A percentile compares a stretch with the other conserved stretches of the same genome.
phyloP scores from a whole-genome alignment of 331 rosid species.

The Phaseolus coccineus region DNA sequence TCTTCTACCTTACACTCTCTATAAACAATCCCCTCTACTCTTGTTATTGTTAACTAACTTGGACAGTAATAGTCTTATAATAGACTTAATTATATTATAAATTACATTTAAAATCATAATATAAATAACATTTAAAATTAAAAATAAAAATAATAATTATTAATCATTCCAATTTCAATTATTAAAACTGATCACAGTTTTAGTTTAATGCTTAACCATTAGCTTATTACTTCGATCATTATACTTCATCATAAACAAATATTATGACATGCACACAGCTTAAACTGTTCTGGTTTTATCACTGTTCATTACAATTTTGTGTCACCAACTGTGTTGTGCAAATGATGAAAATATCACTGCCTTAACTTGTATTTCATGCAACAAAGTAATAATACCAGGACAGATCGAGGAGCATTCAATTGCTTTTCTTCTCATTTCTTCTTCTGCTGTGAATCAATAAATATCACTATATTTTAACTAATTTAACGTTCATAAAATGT shows the following conservation, averaged over 20 bases:
- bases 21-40: constrained; percentile 22
- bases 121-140: no score
- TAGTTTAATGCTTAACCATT: no score
- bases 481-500: constrained; percentile 15
- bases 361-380: not conserved
- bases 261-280: not conserved
- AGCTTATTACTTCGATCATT: not conserved
- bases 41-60: not conserved
- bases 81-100: no score
- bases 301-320: not conserved
- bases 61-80: no score
- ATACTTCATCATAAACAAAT: not conserved
- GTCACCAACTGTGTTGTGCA: not conserved
- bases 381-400: not conserved
- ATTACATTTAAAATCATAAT: no score
- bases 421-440: not conserved
- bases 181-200: no score
- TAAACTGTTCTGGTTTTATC: not conserved
- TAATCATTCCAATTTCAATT: no score
- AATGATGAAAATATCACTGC: not conserved
- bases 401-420: not conserved
- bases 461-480: not conserved
- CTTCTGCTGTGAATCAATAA: not conserved
- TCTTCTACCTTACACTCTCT: constrained; percentile 33
- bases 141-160: no score